phyloP scores from a whole-genome alignment of 129 eudicot genomes.

The Calendula officinalis region DNA sequence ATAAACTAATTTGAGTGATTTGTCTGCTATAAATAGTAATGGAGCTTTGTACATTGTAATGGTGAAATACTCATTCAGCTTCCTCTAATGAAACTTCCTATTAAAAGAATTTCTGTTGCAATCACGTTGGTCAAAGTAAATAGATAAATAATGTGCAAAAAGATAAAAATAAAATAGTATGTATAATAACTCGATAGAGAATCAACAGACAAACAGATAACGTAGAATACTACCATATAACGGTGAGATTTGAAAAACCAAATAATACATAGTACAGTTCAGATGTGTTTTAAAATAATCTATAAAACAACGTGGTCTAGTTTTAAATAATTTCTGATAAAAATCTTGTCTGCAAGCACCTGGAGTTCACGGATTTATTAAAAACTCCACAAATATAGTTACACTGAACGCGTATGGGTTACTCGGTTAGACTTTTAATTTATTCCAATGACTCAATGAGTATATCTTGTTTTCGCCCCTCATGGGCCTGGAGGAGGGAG shows the following conservation, averaged over 20 bases:
- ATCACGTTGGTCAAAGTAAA: conserved; percentile 21
- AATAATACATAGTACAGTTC: neutral
- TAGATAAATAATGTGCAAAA: neutral
- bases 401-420: too few relatives aligned
- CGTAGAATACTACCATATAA: neutral
- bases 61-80: neutral
- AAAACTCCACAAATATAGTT: too few relatives aligned
- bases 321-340: neutral
- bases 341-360: too few relatives aligned
- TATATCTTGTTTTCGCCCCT: too few relatives aligned
- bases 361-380: too few relatives aligned
- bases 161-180: neutral
- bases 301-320: neutral
- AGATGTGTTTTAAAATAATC: conserved; percentile 1
- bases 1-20: neutral
- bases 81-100: conserved; percentile 7
- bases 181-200: neutral
- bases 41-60: neutral
- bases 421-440: too few relatives aligned
- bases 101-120: neutral
- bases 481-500: too few relatives aligned
- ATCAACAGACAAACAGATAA: neutral
- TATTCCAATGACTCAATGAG: too few relatives aligned
- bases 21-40: neutral
- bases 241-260: neutral